Evolutionary conservation across 1,284 basidiomycete species (phyloP), one percentile per base, ranked within the genome.

Genomic region (Leucoagaricus sp.): DNA sequence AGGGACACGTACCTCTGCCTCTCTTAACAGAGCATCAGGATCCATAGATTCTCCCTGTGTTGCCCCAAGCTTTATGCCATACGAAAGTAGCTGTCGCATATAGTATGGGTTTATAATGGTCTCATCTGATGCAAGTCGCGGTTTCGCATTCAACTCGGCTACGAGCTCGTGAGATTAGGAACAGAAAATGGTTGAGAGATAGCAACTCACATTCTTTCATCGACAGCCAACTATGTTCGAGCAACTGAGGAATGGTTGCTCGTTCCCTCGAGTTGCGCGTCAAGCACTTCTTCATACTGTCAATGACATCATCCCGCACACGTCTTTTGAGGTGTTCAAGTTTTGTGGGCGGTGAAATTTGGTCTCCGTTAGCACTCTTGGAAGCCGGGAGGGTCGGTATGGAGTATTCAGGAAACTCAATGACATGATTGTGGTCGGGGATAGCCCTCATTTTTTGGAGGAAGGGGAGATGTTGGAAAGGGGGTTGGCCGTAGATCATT

Each of bases 401-500:
- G 0, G 87, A 75, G 57, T 81, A 82, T 34, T 86, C 82, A 0
- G 91, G 89, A 67, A 87, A 96, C 9, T 88, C 83, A 61, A 96
- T 95, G 28, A 77, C 71, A 64, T 93, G 79, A 3, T 76, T 73
- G 6, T 79, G 74, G 70, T 94, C 89, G 4, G 92, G 89, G 60
- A 96, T 96, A 6, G 88, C 89, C 62, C 88, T 88, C 84, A 96
- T 89, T 75, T 95, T 96, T 64, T 91, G 89, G 55, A 88, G 87
- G 34, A 94, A 83, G 0, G 84, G 81, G 21, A 96, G 81, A 61
- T 90, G 85, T 41, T 94, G 88, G 77, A 99, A 99, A 1, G 97
- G 96, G 0, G 95, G 91, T 19, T 86, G 84, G 9, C 95, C 94
- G 68, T 98, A 99, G 12, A 98, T 85, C 95, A 99, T 98, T 71